A percentile compares a stretch with the other conserved stretches of the same genome.
phyloP scores from a whole-genome alignment of 2,329 filamentous ascomycete species.

The Cadophora sp. region DNA sequence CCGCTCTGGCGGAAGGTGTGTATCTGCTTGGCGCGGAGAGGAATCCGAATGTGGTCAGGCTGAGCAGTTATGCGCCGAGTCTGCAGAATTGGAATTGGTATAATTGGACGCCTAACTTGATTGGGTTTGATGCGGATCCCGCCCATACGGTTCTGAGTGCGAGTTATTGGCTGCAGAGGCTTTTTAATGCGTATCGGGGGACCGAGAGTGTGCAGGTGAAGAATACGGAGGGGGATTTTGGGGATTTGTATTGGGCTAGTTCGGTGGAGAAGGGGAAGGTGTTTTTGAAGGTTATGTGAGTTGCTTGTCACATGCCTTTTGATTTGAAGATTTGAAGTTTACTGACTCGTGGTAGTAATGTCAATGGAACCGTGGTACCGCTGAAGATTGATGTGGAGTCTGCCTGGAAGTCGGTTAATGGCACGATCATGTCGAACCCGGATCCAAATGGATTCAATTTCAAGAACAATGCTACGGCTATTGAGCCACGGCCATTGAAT shows the following conservation, averaged over 20 bases:
- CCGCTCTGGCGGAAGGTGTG: slow-evolving; percentile 35
- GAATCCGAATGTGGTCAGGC: slow-evolving; percentile 48
- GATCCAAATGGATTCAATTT: slow-evolving; percentile 34
- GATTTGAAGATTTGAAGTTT: too few relatives aligned
- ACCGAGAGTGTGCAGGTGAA: slow-evolving; percentile 36
- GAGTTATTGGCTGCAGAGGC: slow-evolving; percentile 40
- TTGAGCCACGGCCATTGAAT: slow-evolving; percentile 30
- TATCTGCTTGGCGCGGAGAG: slow-evolving; percentile 39
- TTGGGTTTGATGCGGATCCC: slow-evolving; percentile 38
- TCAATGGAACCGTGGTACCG: slow-evolving; percentile 28
- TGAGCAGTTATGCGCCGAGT: slow-evolving; percentile 48
- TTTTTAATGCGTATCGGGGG: slow-evolving; percentile 38
- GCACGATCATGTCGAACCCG: slow-evolving; percentile 32
- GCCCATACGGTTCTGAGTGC: slow-evolving; percentile 33
- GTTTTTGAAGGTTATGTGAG: slow-evolving; percentile 38
- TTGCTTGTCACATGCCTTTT: not conserved
- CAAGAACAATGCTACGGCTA: slow-evolving; percentile 36
- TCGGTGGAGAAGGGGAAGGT: slow-evolving; percentile 31
- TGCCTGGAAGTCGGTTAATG: slow-evolving; percentile 33
- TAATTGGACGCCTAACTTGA: slow-evolving; percentile 40
- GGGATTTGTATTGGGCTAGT: slow-evolving; percentile 46
- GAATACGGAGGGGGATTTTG: slow-evolving; percentile 31
- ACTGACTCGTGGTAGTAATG: slow-evolving; percentile 26
- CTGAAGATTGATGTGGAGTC: slow-evolving; percentile 29
- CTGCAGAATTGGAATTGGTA: slow-evolving; percentile 47